Evolutionary conservation across 331 rosid genomes (phyloP).

Genomic region (Spiraea crenata): DNA sequence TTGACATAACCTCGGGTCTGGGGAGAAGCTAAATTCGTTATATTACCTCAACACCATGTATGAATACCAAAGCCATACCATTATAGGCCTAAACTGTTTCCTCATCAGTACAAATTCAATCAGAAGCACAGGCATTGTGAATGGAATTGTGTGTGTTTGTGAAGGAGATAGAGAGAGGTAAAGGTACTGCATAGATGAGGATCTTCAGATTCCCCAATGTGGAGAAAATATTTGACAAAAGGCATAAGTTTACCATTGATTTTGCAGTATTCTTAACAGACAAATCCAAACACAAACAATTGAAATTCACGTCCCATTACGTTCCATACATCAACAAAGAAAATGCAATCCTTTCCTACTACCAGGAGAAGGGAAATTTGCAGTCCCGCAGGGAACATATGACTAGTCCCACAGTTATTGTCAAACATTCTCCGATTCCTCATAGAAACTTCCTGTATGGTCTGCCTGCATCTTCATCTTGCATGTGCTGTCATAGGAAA

Average conservation of each 20-base stretch:
- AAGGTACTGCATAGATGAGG: background rate
- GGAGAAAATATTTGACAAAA: background rate
- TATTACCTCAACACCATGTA: no score
- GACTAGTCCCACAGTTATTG: conserved; percentile 42
- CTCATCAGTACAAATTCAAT: no score
- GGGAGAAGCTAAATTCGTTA: no score
- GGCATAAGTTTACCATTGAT: conserved; percentile 1
- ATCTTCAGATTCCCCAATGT: background rate
- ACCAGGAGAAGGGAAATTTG: conserved; percentile 29
- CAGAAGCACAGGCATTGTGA: no score
- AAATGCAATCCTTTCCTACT: conserved; percentile 15
- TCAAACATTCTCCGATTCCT: conserved; percentile 32
- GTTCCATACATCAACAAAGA: conserved; percentile 17
- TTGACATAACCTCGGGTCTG: no score
- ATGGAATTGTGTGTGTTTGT: no score
- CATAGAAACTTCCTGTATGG: conserved; percentile 87
- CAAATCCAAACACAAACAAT: background rate
- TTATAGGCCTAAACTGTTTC: no score
- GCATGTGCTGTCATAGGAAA: conserved; percentile 69
- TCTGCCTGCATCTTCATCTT: conserved; percentile 92
- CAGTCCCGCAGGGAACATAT: conserved; percentile 31
- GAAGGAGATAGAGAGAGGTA: conserved; percentile 3
- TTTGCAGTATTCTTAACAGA: conserved; percentile 6
- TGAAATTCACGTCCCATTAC: conserved; percentile 5
- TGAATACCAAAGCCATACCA: no score